Base-by-base conservation (phyloP, 371 early-diverging fungal genomes). In the Coemansia sp. region DNA sequence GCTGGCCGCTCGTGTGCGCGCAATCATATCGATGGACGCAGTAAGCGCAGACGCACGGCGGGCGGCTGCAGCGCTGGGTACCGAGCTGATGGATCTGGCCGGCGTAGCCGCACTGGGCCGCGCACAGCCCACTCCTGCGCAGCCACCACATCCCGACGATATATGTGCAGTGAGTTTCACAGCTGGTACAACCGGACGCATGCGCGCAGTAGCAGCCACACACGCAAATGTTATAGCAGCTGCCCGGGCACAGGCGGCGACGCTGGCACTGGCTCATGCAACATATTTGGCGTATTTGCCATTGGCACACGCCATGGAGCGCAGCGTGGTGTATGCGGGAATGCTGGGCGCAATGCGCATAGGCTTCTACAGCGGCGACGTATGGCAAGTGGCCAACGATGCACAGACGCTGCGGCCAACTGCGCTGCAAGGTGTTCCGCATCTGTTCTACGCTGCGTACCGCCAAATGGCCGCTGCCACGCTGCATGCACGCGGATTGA, bases 111-210 rank as follows among this genome's bases (percentile, higher is more conserved):
- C 77, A n/a, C 59, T 85, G 56, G 93, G 91, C n/a, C 75, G 78
- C 48, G 82, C 81, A 14, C 69, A 68, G 12, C 71, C 71, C 9
- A 78, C 82, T 25, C 65, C 25, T 1, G 62, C 72, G 9, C 62
- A 69, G 33, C 85, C 86, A 5, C 87, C 94, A 12, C 81, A 54
- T 6, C 72, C 87, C 50, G 88, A 91, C 12, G 89, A 90, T 72
- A 80, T 95, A 59, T 91, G 92, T 21, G 94, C 96, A 16, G 93
- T 98, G 70, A 96, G 95, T 85, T 99, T 95, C 82, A 98, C 99
- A n/a, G 90, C 91, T 80, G 97, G 95, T 72, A 77, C 84, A 58
- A 82, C 83, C 2, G 91, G 88, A 7, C 75, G 62, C 8, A 89
- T 89, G 30, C 90, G 87, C 71, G 86, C 86, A 60, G 56, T 53